phyloP scores from a whole-genome alignment of 2,329 filamentous ascomycete species.

The Alternaria alternata region DNA sequence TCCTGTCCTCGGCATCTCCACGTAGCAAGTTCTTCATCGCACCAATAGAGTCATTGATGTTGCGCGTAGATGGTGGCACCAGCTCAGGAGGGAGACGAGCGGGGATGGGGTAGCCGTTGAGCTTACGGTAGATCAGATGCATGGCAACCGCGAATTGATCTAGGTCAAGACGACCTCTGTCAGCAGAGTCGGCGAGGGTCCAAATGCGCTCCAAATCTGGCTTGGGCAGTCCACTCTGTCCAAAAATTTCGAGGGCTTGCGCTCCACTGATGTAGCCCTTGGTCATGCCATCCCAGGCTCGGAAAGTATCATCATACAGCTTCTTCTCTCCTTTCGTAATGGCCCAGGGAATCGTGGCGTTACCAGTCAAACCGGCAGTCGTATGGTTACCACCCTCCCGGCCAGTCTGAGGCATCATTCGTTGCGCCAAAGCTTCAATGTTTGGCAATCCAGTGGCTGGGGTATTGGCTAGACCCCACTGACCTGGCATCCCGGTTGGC shows the following conservation, averaged over 20 bases:
- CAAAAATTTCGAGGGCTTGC: constrained; percentile 95
- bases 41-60: constrained; percentile 91
- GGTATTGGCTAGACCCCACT: constrained; percentile 98
- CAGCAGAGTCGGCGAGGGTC: constrained; percentile 92
- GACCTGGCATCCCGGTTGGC: constrained; percentile 89
- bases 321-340: constrained; percentile 99
- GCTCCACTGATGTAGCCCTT: constrained; percentile 93
- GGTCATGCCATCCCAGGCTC: constrained; percentile 92
- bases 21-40: constrained; percentile 89
- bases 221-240: constrained; percentile 92
- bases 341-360: constrained; percentile 96
- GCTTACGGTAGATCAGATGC: constrained; percentile 97
- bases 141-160: constrained; percentile 98
- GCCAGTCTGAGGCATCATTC: constrained; percentile 97
- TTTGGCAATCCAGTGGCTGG: constrained; percentile 90
- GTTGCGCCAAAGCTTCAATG: constrained; percentile 88
- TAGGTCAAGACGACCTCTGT: constrained; percentile 91
- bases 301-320: constrained; percentile 93
- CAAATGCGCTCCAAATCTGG: constrained; percentile 89
- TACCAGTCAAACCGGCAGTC: constrained; percentile 86
- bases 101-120: constrained; percentile 94
- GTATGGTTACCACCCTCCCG: constrained; percentile 83
- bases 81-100: constrained; percentile 88
- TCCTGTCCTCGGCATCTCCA: constrained; percentile 87
- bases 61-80: constrained; percentile 91